Evolutionary conservation across 1,284 basidiomycete genomes (phyloP), one percentile per base, ranked within the genome.

Genomic region (Microbotryum saponariae): DNA sequence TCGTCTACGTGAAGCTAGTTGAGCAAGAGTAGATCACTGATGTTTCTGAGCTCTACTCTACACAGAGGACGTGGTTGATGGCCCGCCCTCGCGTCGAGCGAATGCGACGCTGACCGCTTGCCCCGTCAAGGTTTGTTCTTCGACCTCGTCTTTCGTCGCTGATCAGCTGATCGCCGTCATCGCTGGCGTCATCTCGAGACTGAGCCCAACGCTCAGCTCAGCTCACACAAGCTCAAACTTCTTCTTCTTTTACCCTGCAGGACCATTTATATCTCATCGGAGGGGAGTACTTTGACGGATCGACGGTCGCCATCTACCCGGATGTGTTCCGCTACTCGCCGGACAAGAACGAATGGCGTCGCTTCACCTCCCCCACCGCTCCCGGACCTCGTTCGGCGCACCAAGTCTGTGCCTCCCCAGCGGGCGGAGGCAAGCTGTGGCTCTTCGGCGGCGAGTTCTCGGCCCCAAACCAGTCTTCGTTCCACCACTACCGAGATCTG

Each of bases 401-500:
- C 73, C 86, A 87, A 9, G 84, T 88, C 6, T 86, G 86, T 16
- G 81, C 83, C 0, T 83, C 83, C 8, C 83, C 87, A 0, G 81
- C 82, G 2, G 84, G 83, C 21, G 89, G 90, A 1, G 89, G 89
- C 0, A 90, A 89, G 71, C 79, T 93, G 1, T 90, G 88, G 74
- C 77, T 92, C 0, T 91, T 89, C 69, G 89, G 89, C 85, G 63
- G 65, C 48, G 62, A 68, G 51, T 70, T 63, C 62, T 64, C 90
- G 0, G 88, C 87, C 0, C 76, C 89, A 6, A 82, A 89, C 64
- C 91, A 94, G 74, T 91, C 85, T 33, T 85, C 84, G 0, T 94
- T 94, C 75, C 89, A 93, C 68, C 91, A 94, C 72, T 96, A 92
- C 73, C 83, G 88, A 49, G 89, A 93, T 70, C 85, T 92, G 52